phyloP scores from a whole-genome alignment of 768 basidiomycete species.

The Exidia glandulosa region DNA sequence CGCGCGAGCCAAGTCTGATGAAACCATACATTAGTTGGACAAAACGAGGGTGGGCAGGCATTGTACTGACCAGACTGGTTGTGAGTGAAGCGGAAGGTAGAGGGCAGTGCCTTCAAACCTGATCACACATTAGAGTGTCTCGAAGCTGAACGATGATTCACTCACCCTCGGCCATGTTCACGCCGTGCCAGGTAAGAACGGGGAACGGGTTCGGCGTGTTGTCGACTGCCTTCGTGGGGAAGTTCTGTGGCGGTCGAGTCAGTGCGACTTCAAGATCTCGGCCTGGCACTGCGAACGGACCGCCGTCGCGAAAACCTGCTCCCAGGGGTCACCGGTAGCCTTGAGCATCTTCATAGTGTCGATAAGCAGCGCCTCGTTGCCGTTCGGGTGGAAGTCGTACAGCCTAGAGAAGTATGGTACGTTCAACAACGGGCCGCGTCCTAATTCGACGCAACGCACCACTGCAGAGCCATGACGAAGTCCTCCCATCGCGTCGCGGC shows the following conservation, averaged over 20 bases:
- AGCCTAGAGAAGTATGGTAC: constrained; percentile 24
- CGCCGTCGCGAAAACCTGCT: constrained; percentile 37
- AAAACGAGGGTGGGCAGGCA: background rate
- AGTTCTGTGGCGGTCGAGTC: constrained; percentile 23
- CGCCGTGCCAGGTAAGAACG: constrained; percentile 25
- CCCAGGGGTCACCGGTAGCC: constrained; percentile 43
- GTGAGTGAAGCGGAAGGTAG: constrained; percentile 43
- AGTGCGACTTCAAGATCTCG: background rate
- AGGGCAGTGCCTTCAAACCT: constrained; percentile 42
- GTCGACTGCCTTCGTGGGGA: constrained; percentile 33
- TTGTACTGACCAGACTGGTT: constrained; percentile 38
- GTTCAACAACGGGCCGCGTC: background rate
- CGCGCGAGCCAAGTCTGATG: constrained; percentile 35
- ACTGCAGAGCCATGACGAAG: constrained; percentile 44
- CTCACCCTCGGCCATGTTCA: no score
- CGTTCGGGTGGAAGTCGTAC: constrained; percentile 42
- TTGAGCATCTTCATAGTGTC: constrained; percentile 45
- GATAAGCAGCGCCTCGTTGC: constrained; percentile 35
- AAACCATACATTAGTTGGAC: background rate
- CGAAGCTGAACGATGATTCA: background rate
- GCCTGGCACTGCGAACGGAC: constrained; percentile 12
- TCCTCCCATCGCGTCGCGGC: constrained; percentile 47
- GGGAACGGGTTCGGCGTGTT: constrained; percentile 35
- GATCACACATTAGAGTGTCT: constrained; percentile 35
- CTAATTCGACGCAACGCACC: constrained; percentile 21